These are phyloP conservation scores for Cercospora beticola DNA, from an alignment of 2,329 filamentous ascomycete species.

Conservation along the genomic window DNA sequence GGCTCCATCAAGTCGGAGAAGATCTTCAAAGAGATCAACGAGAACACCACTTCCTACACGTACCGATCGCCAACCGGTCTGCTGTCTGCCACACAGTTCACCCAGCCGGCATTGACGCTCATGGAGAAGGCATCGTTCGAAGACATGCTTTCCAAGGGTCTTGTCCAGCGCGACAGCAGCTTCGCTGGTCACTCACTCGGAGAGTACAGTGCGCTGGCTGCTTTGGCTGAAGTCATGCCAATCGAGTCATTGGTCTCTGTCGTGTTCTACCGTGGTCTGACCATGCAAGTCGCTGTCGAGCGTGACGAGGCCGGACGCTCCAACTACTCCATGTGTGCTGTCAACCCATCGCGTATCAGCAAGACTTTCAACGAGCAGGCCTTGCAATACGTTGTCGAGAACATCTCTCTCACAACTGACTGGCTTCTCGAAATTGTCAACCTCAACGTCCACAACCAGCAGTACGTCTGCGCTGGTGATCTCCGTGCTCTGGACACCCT, in stretches of 20 bases:
- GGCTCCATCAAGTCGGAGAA: slow-evolving; percentile 96
- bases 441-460: slow-evolving; percentile 73
- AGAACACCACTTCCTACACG: slow-evolving; percentile 91
- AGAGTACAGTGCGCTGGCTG: slow-evolving; percentile 95
- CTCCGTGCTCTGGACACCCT: slow-evolving; percentile 65
- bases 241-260: slow-evolving; percentile 98
- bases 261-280: slow-evolving; percentile 97
- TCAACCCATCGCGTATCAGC: slow-evolving; percentile 96
- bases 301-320: slow-evolving; percentile 88
- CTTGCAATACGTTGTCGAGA: slow-evolving; percentile 93
- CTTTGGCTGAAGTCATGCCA: slow-evolving; percentile 97
- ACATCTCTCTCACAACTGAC: slow-evolving; percentile 86
- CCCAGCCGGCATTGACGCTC: slow-evolving; percentile 90
- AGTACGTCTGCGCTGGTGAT: slow-evolving; percentile 68
- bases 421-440: slow-evolving; percentile 99
- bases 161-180: slow-evolving; percentile 92
- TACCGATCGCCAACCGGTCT: slow-evolving; percentile 94
- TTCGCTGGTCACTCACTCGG: slow-evolving; percentile 97
- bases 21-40: slow-evolving; percentile 97
- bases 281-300: slow-evolving; percentile 98
- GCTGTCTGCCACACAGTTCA: slow-evolving; percentile 96
- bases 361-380: slow-evolving; percentile 99
- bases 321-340: slow-evolving; percentile 99
- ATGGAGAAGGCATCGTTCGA: slow-evolving; percentile 99
- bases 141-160: slow-evolving; percentile 96